phyloP scores from a whole-genome alignment of 179 eudicot species.

The Corrigiola litoralis region DNA sequence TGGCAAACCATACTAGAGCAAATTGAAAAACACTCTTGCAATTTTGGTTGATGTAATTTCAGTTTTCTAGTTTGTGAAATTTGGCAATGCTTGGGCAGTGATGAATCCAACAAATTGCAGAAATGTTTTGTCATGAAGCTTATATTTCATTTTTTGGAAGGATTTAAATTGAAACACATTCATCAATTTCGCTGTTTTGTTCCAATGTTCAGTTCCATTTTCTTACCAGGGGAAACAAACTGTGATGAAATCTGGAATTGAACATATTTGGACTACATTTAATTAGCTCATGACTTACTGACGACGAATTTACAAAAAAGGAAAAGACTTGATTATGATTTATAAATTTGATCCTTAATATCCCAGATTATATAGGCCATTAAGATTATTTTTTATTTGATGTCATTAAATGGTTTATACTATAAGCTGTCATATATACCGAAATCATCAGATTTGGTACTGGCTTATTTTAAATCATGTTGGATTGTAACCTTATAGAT shows the following conservation, averaged over 20 bases:
- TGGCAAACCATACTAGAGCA: slow-evolving; percentile 7
- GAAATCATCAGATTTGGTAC: too few relatives aligned
- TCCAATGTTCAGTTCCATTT: neutral
- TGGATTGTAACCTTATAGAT: too few relatives aligned
- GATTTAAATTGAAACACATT: neutral
- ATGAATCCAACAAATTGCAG: neutral
- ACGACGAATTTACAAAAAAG: neutral
- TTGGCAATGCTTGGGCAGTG: slow-evolving; percentile 2
- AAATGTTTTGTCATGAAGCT: slow-evolving; percentile 5
- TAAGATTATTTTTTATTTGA: neutral
- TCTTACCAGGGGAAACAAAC: neutral
- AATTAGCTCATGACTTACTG: neutral
- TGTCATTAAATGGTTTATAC: neutral
- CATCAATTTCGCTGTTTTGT: neutral
- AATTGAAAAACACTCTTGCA: neutral
- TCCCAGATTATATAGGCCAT: neutral
- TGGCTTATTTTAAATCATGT: too few relatives aligned
- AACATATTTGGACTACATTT: neutral
- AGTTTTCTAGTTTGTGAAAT: neutral
- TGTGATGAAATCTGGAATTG: neutral
- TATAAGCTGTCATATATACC: neutral
- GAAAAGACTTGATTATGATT: neutral
- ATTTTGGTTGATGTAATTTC: slow-evolving; percentile 3
- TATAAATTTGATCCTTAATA: neutral
- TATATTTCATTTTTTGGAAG: neutral